phyloP scores from a whole-genome alignment of 2,329 filamentous ascomycete species.

The Hirsutella rhossiliensis region DNA sequence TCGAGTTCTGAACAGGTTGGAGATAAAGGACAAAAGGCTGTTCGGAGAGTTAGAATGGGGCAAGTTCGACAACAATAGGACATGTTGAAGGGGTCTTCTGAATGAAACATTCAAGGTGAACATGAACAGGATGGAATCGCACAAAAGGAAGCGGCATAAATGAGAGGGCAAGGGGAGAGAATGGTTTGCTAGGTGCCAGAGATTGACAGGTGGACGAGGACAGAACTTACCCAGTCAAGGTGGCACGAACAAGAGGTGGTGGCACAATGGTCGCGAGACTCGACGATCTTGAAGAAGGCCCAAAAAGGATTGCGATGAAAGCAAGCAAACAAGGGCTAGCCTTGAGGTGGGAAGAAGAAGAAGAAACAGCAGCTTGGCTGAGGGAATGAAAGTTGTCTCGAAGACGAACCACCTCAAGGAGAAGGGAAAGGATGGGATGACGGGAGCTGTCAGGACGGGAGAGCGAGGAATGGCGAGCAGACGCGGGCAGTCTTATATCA shows the following conservation, averaged over 20 bases:
- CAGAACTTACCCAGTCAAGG: not conserved
- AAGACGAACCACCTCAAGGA: slow-evolving; percentile 13
- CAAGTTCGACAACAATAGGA: not conserved
- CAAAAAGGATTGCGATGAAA: not conserved
- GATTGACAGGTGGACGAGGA: not conserved
- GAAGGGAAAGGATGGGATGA: slow-evolving; percentile 6
- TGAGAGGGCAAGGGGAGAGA: not conserved
- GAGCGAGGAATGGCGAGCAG: not conserved
- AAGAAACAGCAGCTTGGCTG: not conserved
- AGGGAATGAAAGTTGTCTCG: slow-evolving; percentile 19
- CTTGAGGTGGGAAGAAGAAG: slow-evolving; percentile 9
- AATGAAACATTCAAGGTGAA: not conserved
- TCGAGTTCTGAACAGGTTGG: not conserved
- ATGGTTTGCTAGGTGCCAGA: not conserved
- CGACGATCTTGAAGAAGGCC: not conserved
- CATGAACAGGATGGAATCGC: not conserved
- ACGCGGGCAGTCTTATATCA: slow-evolving; percentile 5
- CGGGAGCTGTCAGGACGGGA: slow-evolving; percentile 3
- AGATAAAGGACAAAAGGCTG: not conserved
- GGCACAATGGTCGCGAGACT: not conserved
- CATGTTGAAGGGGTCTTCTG: not conserved
- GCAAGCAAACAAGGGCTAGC: slow-evolving; percentile 21
- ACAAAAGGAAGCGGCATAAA: not conserved
- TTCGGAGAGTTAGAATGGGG: not conserved
- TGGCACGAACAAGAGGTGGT: not conserved